Evolutionary conservation across 129 eudicot genomes (phyloP), one percentile per base, ranked within the genome.

Genomic region (Saposhnikovia divaricata): DNA sequence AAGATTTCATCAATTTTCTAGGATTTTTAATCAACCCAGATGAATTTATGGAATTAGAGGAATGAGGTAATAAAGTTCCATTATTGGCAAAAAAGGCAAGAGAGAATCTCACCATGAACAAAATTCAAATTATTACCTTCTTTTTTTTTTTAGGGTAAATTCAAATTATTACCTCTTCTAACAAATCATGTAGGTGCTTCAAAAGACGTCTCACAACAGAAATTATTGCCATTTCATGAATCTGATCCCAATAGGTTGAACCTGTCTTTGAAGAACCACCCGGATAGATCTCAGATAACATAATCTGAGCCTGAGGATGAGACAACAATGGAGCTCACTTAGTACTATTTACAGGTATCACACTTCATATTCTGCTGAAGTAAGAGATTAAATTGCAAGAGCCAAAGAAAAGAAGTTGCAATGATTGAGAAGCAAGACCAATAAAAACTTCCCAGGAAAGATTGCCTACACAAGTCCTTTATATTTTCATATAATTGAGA

Each of bases 241-340:
- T 88, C 85, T 96, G 98, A 86, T 96, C 99, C 99, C 98, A 96
- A 74, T 96, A 92, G 84, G 89, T 87, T 70, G 87, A 86, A 9
- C 99, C 99, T 79, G 79, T 80, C 87, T 92, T 92, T 45, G 98
- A 93, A 82, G 97, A 87, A 80, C 89, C 92, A 55, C 99, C 99
- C 61, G 99, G 99, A 85, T 96, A 96, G 82, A 96, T 96, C 87
- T 96, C 99, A 76, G 99, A 96, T 77, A 96, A 85, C 99, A 96
- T 96, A 77, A 87, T 85, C 81, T 96, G 97, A 57, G 98, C 99
- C 99, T 94, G 87, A 71, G 74, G 55, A 82, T 68, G 88, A 84
- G 74, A 76, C 25, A 72, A 25, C 73, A 68, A 61, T 21, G 1
- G 48, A 43, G 18, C 57, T 44, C 53, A 76, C 12, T 61, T 3